Evolutionary conservation across 1,284 basidiomycete species (phyloP).

Genomic region (Microbotryum saponariae): DNA sequence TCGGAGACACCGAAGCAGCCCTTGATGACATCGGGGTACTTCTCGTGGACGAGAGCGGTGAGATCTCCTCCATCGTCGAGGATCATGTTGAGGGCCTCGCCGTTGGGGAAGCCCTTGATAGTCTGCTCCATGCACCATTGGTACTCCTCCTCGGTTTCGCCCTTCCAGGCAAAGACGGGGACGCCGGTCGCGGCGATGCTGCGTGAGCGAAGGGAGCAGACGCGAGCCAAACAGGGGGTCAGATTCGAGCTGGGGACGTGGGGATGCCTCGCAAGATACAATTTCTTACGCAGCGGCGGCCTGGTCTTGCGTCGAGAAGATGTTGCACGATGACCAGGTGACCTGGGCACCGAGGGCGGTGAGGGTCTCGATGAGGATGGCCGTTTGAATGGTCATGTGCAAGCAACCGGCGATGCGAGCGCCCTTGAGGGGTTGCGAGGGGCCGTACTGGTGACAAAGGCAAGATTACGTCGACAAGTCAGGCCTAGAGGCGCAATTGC

Average conservation of each 20-base stretch:
- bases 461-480: slow-evolving; percentile 2
- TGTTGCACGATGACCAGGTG: slow-evolving; percentile 94
- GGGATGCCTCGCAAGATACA: not conserved
- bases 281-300: slow-evolving; percentile 59
- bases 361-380: slow-evolving; percentile 80
- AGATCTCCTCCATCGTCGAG: slow-evolving; percentile 98
- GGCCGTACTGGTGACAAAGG: slow-evolving; percentile 56
- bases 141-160: slow-evolving; percentile 99
- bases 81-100: slow-evolving; percentile 94
- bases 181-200: slow-evolving; percentile 96
- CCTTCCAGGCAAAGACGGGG: slow-evolving; percentile 99
- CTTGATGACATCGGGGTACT: slow-evolving; percentile 79
- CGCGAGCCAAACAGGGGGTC: not conserved
- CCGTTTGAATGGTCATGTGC: slow-evolving; percentile 58
- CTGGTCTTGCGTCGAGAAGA: slow-evolving; percentile 98
- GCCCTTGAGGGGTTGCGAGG: slow-evolving; percentile 79
- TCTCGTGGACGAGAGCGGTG: slow-evolving; percentile 89
- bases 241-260: not conserved
- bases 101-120: slow-evolving; percentile 58
- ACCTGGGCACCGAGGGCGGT: slow-evolving; percentile 93
- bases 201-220: slow-evolving; percentile 3
- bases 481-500: not conserved
- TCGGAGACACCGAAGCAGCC: slow-evolving; percentile 81
- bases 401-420: slow-evolving; percentile 96
- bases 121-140: slow-evolving; percentile 92